Base-by-base conservation (phyloP, 2,329 filamentous ascomycete genomes). In the Neonectria magnoliae region DNA sequence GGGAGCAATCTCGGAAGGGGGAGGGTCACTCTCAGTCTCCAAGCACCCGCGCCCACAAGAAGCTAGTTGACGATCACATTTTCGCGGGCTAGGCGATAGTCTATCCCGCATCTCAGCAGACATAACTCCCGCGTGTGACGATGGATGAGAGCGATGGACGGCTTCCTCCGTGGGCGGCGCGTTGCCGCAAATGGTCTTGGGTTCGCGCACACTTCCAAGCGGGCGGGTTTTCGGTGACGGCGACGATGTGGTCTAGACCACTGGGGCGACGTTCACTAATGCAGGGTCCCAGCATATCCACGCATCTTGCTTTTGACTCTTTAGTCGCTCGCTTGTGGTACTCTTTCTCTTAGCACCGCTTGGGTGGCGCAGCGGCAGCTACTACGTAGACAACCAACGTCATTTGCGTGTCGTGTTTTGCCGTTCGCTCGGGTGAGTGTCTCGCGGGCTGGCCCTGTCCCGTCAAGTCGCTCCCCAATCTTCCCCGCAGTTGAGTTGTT, bases 241-340 rank as follows among this genome's bases (percentile, higher is more conserved):
- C 20, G 5, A 25, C 20, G 42, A 18, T 42, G 38, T n/a, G 8
- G 38, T 60, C 61, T 59, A 60, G 61, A 64, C 45, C 61, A 14
- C n/a, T 25, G 25, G 25, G 51, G 33, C 51, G 56, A 33, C 56
- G 9, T 45, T 59, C 50, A 41, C 61, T 64, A 64, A 64, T 64
- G 61, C 61, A 64, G 53, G 61, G 61, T 59, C 61, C 55, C 55
- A 58, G 57, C 61, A 64, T 56, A 44, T 44, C 51, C 56, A 60
- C 10, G 8, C 9, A 29, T 29, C 29, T 29, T 29, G 29, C 29
- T 29, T 29, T 29, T 29, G 29, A 6, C 29, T 6, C 29, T 29
- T 8, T 42, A 8, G 29, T 29, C 29, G 38, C 38, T 11, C 38
- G 18, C 25, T 25, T 3, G 25, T 25, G 25, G 25, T 25, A 25